Base-by-base conservation (phyloP, 1,139 yeast genomes). In the Yamadazyma diddensiae region DNA sequence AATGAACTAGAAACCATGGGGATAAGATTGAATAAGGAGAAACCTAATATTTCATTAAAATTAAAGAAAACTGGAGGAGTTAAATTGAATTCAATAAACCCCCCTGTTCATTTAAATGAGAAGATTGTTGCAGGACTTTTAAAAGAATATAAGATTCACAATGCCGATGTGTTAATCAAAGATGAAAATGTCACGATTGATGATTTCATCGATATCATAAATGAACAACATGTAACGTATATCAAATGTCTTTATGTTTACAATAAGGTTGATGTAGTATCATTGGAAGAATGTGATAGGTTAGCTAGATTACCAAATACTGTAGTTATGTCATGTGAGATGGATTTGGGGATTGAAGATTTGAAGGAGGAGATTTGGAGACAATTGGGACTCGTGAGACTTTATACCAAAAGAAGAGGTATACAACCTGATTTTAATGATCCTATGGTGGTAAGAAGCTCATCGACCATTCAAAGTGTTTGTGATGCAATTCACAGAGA, bases 401-500 rank as follows among this genome's bases (percentile, higher is more conserved):
- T 90, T 24, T 92, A 80, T 58, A 92, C 98, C 10, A 92, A 92
- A 60, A 52, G 73, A 43, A 79, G 94, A 57, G 97, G 97, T 2
- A 70, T 77, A 17, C 61, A 60, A 30, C 97, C 97, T 6, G 82
- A 83, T 45, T 85, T 92, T 45, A 67, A 67, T 34, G 97, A 88
- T 41, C 97, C 98, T 1, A 74, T 90, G 77, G 97, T 92, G 33
- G 94, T 92, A 7, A 73, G 97, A 49, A 73, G 71, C 38, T 73
- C 80, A 38, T 82, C 94, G 14, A 70, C 94, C 2, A 77, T 90
- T 32, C 88, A 82, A 45, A 88, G 82, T 47, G 88, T 92, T 17
- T 92, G 98, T 66, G 94, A 92, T 54, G 74, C 94, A 9, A 82
- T 92, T 43, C 98, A 92, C 55, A 73, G 95, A 48, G 97, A 90